Evolutionary conservation across 371 early-diverging fungal genomes (phyloP), one percentile per base, ranked within the genome.

Genomic region (Rhizopus microsporus): DNA sequence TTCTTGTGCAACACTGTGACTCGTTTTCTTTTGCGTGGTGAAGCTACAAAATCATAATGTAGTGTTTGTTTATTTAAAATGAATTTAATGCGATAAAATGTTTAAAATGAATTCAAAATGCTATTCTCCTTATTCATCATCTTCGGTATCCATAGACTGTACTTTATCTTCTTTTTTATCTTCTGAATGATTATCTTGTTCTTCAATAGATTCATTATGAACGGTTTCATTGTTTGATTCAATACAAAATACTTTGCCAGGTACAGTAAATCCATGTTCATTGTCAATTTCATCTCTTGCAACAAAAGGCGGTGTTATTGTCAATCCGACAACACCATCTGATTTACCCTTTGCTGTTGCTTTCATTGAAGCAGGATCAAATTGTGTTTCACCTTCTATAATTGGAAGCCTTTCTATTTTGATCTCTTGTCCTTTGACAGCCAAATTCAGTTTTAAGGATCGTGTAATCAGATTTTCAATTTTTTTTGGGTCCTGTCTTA

Each of bases 381-480:
- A 72, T 3, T 33, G 42, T 8, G 67, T 67, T 7, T 57, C 54
- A 16, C 71, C 70, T 54, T 75, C 72, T 47, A 63, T 68, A 47
- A 75, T 65, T 5, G 63, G 37, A 23, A 62, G 57, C 40, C 66
- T 51, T 15, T 60, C 65, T 12, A 75, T 72, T 34, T 62, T 67
- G 30, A 72, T 68, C 15, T 75, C 76, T 57, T 75, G 76, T 9
- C 76, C 76, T 43, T 75, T 75, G 54, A 75, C 67, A 44, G 76
- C 76, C 43, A 75, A 50, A 52, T 72, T 72, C 32, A 75, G 66
- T 46, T 68, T 72, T 1, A 62, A 61, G 4, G 72, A 62, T 35
- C 72, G 49, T 53, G 62, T 61, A 30, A 72, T 60, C 10, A 75
- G 48, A 43, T 69, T 63, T 37, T 69, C 69, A 43, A 69, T 65